Evolutionary conservation across 345 rosid species (phyloP).

Genomic region (Salix koriyanagi): DNA sequence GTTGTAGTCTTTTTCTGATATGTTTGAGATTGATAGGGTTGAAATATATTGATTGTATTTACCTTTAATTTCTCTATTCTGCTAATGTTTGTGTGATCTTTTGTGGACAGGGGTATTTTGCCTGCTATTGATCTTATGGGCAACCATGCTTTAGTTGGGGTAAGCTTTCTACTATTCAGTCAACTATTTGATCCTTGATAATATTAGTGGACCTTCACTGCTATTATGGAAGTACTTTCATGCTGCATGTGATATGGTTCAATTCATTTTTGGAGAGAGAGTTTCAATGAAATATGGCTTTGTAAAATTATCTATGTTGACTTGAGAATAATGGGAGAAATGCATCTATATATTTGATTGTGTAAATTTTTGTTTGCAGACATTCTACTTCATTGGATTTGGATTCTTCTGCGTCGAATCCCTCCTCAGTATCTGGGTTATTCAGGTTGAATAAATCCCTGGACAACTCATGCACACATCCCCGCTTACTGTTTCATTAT

Average conservation of each 20-base stretch:
- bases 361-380: constrained; percentile 40
- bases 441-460: constrained; percentile 56
- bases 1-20: neutral
- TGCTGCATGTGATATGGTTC: neutral
- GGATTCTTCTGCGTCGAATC: constrained; percentile 71
- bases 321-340: neutral
- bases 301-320: neutral
- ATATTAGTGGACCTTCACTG: neutral
- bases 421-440: constrained; percentile 91
- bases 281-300: neutral
- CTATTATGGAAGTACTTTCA: neutral
- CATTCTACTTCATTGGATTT: constrained; percentile 83
- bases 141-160: constrained; percentile 63
- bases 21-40: neutral
- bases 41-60: neutral
- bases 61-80: neutral
- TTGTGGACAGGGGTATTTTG: constrained; percentile 76
- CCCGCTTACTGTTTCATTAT: neutral
- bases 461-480: too few relatives aligned
- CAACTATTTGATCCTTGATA: neutral
- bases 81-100: constrained; percentile 25
- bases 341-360: neutral
- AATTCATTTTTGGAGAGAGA: neutral
- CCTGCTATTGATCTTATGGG: constrained; percentile 70
- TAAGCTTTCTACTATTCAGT: constrained; percentile 32